Conservation (phyloP, 2,329 filamentous ascomycete species). For the Ascochyta lentis region DNA sequence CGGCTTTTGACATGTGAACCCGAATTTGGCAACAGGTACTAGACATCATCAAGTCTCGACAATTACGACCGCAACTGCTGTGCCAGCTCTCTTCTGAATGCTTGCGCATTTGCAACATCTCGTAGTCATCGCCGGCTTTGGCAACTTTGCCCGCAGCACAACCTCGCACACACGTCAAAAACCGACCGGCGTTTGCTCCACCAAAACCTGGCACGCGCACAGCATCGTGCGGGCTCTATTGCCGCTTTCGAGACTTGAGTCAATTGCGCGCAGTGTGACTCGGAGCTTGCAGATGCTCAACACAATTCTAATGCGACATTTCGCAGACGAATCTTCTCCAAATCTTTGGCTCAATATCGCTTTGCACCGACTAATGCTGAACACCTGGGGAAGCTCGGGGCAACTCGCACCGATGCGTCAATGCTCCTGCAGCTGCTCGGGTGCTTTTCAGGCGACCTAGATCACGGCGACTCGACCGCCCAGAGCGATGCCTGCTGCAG, state of each 20-base stretch:
- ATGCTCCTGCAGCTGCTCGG: slow-evolving; percentile 12
- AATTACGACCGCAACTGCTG: neutral
- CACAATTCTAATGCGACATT: neutral
- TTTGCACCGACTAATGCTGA: neutral
- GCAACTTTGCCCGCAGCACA: slow-evolving; percentile 27
- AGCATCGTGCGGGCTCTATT: slow-evolving; percentile 26
- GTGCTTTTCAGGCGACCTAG: slow-evolving; percentile 13
- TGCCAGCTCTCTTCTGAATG: neutral
- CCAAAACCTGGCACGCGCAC: slow-evolving; percentile 14
- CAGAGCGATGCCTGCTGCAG: neutral
- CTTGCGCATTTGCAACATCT: neutral
- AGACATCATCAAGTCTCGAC: slow-evolving; percentile 4
- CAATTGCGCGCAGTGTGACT: neutral
- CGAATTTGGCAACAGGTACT: slow-evolving; percentile 6
- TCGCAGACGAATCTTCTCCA: slow-evolving; percentile 3
- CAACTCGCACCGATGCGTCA: slow-evolving; percentile 12
- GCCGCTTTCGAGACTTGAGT: slow-evolving; percentile 19
- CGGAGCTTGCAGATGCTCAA: neutral
- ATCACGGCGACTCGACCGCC: neutral
- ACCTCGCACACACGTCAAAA: slow-evolving; percentile 19
- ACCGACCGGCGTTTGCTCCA: slow-evolving; percentile 38
- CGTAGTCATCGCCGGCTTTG: slow-evolving; percentile 19
- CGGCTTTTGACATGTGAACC: slow-evolving; percentile 17
- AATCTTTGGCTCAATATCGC: neutral
- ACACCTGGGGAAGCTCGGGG: slow-evolving; percentile 5